These are phyloP conservation scores for Coprinopsis marcescibilis DNA, from an alignment of 768 basidiomycete genomes.

Conservation along the genomic window DNA sequence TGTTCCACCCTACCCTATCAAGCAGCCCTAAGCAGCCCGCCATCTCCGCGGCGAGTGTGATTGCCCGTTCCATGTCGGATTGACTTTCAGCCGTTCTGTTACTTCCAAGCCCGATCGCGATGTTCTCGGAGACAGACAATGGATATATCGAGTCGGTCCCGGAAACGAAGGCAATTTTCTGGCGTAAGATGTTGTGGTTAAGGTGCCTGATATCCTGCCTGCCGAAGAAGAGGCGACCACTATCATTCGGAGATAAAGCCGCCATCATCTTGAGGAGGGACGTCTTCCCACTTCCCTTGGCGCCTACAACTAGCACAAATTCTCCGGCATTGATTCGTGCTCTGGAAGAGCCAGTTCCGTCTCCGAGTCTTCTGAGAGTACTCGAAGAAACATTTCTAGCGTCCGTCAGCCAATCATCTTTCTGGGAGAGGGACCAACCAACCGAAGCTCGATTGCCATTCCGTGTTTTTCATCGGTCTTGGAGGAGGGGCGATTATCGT, in stretches of 20 bases:
- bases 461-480: too few species aligned
- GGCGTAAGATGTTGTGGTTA: slow-evolving; percentile 29
- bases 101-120: slow-evolving; percentile 22
- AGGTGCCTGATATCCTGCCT: slow-evolving; percentile 22
- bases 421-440: too few species aligned
- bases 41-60: slow-evolving; percentile 21
- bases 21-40: slow-evolving; percentile 31
- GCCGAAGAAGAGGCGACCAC: slow-evolving; percentile 37
- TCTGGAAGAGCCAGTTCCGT: slow-evolving; percentile 17
- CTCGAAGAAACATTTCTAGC: slow-evolving; percentile 5
- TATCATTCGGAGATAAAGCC: slow-evolving; percentile 24
- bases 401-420: too few species aligned
- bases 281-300: slow-evolving; percentile 41
- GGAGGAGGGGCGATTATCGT: too few species aligned
- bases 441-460: too few species aligned
- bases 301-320: slow-evolving; percentile 40
- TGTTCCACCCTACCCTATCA: slow-evolving; percentile 28
- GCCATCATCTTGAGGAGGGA: slow-evolving; percentile 37
- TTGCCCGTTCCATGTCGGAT: neutral
- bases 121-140: slow-evolving; percentile 27
- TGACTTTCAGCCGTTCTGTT: neutral
- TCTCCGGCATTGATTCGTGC: slow-evolving; percentile 36
- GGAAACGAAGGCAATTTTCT: slow-evolving; percentile 34
- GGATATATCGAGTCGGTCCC: slow-evolving; percentile 35
- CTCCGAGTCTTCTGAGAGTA: slow-evolving; percentile 12